Evolutionary conservation across 805 yeast species (phyloP).

Genomic region (Starmerella lactis-condensi): DNA sequence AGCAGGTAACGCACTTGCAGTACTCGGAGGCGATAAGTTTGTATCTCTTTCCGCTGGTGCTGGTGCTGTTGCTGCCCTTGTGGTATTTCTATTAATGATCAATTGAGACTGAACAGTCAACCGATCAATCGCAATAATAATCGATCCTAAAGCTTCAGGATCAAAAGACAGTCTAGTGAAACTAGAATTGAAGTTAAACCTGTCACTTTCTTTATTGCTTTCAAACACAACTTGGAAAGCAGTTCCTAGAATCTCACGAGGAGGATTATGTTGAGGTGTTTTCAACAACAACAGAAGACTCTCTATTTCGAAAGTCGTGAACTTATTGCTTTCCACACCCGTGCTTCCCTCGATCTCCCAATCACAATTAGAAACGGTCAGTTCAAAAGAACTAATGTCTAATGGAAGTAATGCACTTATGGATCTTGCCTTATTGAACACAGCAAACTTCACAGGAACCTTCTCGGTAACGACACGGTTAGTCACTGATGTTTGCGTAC

Average conservation of each 20-base stretch:
- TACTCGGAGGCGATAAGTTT: too few species aligned
- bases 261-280: background rate
- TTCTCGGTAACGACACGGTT: too few species aligned
- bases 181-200: slow-evolving; percentile 8
- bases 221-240: too few species aligned
- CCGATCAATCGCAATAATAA: slow-evolving; percentile 10
- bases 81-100: background rate
- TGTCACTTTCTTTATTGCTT: slow-evolving; percentile 4
- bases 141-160: slow-evolving; percentile 14
- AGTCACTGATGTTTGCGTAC: too few species aligned
- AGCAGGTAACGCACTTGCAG: too few species aligned
- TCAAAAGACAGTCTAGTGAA: slow-evolving; percentile 11
- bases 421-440: slow-evolving; percentile 4
- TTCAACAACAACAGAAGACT: slow-evolving; percentile 6
- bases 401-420: slow-evolving; percentile 10
- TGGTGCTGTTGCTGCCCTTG: background rate
- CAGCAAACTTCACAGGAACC: slow-evolving; percentile 4
- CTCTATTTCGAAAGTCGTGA: slow-evolving; percentile 2
- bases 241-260: too few species aligned
- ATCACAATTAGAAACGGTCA: slow-evolving; percentile 4
- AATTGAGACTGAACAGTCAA: slow-evolving; percentile 5
- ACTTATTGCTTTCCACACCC: background rate
- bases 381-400: slow-evolving; percentile 10
- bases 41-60: too few species aligned
- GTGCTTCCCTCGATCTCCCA: slow-evolving; percentile 2